Evolutionary conservation across 2,329 filamentous ascomycete species (phyloP).

Genomic region (Fusarium poae): DNA sequence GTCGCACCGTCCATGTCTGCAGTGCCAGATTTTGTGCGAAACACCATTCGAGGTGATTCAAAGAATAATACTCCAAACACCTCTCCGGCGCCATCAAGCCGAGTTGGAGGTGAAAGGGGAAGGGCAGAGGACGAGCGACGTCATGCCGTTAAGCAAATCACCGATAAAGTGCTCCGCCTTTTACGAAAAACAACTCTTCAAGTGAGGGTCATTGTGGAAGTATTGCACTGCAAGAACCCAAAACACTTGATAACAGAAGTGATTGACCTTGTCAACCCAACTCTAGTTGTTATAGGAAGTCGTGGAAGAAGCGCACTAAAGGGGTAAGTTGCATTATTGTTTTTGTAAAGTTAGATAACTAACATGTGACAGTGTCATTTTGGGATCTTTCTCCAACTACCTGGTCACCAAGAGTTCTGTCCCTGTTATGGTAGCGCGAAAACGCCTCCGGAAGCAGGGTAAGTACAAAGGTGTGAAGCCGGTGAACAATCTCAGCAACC

Average conservation of each 20-base stretch:
- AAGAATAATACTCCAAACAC: conserved; percentile 54
- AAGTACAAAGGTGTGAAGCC: conserved; percentile 82
- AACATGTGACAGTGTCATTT: conserved; percentile 77
- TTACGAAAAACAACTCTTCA: conserved; percentile 92
- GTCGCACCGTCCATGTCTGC: conserved; percentile 51
- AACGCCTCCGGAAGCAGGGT: conserved; percentile 87
- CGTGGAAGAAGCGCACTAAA: conserved; percentile 92
- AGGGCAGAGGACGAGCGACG: conserved; percentile 83
- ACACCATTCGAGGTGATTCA: conserved; percentile 51
- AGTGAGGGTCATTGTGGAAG: conserved; percentile 92
- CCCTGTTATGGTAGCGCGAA: conserved; percentile 97
- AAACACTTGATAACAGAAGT: conserved; percentile 97
- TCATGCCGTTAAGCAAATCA: conserved; percentile 85
- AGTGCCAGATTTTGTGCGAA: conserved; percentile 53
- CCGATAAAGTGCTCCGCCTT: conserved; percentile 84
- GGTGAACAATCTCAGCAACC: conserved; percentile 84
- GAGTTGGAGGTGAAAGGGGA: conserved; percentile 64
- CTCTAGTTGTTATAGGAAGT: conserved; percentile 92
- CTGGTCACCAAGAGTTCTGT: conserved; percentile 96
- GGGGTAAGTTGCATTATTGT: conserved; percentile 71
- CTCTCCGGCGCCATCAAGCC: conserved; percentile 63
- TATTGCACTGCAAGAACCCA: conserved; percentile 97
- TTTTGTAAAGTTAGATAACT: conserved; percentile 40
- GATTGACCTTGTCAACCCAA: conserved; percentile 92
- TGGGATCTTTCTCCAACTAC: conserved; percentile 98